These are phyloP conservation scores for Huntiella bhutanensis DNA, from an alignment of 2,329 filamentous ascomycete genomes.

Conservation along the genomic window DNA sequence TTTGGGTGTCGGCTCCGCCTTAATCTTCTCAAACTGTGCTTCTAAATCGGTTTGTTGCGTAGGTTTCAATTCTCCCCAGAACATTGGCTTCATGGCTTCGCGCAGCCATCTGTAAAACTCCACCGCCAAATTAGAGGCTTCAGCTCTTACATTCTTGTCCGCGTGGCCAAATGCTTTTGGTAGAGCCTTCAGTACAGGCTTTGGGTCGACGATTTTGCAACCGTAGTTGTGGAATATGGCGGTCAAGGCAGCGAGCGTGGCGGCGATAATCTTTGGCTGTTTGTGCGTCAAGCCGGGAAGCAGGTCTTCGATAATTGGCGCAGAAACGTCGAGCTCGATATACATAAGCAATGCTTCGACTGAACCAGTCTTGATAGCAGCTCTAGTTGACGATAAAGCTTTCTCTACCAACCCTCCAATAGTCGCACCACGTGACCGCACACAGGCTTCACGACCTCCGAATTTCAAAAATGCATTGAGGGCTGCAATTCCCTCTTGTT, in stretches of 20 bases:
- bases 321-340: constrained; percentile 72
- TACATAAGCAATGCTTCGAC: constrained; percentile 76
- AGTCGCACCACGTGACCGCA: constrained; percentile 57
- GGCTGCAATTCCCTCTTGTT: constrained; percentile 76
- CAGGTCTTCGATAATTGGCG: constrained; percentile 76
- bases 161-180: constrained; percentile 89
- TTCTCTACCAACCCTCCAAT: constrained; percentile 76
- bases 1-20: constrained; percentile 69
- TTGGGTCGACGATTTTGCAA: constrained; percentile 84
- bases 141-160: constrained; percentile 93
- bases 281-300: constrained; percentile 70
- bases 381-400: constrained; percentile 68
- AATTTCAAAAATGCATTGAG: constrained; percentile 87
- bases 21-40: constrained; percentile 82
- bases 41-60: constrained; percentile 91
- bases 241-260: constrained; percentile 55
- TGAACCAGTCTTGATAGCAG: constrained; percentile 71
- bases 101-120: constrained; percentile 95
- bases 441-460: constrained; percentile 59
- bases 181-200: constrained; percentile 69
- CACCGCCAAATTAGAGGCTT: constrained; percentile 76
- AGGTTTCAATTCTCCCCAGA: constrained; percentile 88
- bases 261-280: constrained; percentile 67
- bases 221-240: constrained; percentile 86
- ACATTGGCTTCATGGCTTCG: constrained; percentile 95